phyloP scores from a whole-genome alignment of 306 rosid genomes.

The Inga oerstediana region DNA sequence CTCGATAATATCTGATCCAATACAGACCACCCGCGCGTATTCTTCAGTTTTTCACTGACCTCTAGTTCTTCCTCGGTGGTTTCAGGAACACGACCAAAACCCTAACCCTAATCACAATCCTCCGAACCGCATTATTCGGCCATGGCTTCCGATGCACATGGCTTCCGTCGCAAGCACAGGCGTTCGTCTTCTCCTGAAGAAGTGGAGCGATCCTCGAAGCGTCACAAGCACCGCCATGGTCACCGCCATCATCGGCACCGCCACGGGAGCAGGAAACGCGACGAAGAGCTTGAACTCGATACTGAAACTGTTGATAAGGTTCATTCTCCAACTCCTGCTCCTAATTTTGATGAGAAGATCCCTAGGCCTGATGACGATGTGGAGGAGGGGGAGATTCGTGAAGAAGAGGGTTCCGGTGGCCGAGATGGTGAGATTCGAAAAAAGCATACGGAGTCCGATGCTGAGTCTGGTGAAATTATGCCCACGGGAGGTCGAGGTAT shows the following conservation, averaged over 20 bases:
- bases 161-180: conserved; percentile 56
- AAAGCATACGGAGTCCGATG: conserved; percentile 33
- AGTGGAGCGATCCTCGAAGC: conserved; percentile 61
- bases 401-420: conserved; percentile 52
- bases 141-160: conserved; percentile 56
- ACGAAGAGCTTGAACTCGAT: conserved; percentile 35
- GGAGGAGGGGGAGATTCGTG: conserved; percentile 84
- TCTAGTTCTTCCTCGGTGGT: neutral
- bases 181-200: conserved; percentile 50
- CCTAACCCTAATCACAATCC: conserved; percentile 32
- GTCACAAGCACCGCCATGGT: conserved; percentile 69
- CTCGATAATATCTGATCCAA: conserved; percentile 10
- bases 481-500: conserved; percentile 30
- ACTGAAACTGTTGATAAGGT: conserved; percentile 35
- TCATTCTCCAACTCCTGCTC: conserved; percentile 23
- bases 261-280: conserved; percentile 52
- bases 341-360: conserved; percentile 7
- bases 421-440: conserved; percentile 35
- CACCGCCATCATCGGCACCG: conserved; percentile 57
- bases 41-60: neutral
- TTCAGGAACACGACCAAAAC: neutral
- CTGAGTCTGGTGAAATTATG: conserved; percentile 46
- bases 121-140: conserved; percentile 36
- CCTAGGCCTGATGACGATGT: conserved; percentile 53
- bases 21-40: conserved; percentile 8